Evolutionary conservation across 2,329 filamentous ascomycete species (phyloP).

Genomic region (Aspergillus fructus): DNA sequence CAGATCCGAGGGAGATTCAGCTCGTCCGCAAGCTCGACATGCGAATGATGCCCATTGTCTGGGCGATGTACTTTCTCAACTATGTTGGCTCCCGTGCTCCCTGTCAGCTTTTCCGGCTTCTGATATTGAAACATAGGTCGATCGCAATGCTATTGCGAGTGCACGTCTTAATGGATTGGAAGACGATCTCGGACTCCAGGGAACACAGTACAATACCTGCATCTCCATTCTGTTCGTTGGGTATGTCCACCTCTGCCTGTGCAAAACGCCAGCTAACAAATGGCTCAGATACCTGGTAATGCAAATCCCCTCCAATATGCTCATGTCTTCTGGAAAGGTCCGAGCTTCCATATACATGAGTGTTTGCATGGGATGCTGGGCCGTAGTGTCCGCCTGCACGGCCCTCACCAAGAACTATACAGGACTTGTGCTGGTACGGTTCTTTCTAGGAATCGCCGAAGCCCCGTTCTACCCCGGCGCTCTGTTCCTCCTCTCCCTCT

Average conservation of each 20-base stretch:
- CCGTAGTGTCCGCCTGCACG: conserved; percentile 26
- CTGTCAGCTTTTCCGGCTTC: too few species aligned
- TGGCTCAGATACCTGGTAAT: conserved; percentile 16
- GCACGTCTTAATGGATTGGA: conserved; percentile 25
- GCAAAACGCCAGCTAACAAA: too few species aligned
- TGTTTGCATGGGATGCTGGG: conserved; percentile 29
- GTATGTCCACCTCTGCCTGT: too few species aligned
- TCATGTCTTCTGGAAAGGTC: conserved; percentile 27
- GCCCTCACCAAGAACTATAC: conserved; percentile 4
- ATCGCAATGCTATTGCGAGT: conserved; percentile 29
- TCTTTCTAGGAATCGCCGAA: too few species aligned
- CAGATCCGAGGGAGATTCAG: background rate
- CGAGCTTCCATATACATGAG: conserved; percentile 47
- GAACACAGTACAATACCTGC: conserved; percentile 25
- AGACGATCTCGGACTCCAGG: conserved; percentile 23
- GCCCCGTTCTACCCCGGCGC: too few species aligned
- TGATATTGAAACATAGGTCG: background rate
- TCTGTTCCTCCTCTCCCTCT: too few species aligned
- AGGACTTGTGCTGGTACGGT: too few species aligned
- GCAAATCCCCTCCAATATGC: conserved; percentile 22
- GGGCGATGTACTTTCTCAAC: conserved; percentile 7
- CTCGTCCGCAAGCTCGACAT: conserved; percentile 1
- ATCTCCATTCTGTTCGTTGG: too few species aligned
- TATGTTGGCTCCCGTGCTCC: background rate
- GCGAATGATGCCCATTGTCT: conserved; percentile 3